phyloP scores from a whole-genome alignment of 441 rosid species.

The Jatropha podagrica region DNA sequence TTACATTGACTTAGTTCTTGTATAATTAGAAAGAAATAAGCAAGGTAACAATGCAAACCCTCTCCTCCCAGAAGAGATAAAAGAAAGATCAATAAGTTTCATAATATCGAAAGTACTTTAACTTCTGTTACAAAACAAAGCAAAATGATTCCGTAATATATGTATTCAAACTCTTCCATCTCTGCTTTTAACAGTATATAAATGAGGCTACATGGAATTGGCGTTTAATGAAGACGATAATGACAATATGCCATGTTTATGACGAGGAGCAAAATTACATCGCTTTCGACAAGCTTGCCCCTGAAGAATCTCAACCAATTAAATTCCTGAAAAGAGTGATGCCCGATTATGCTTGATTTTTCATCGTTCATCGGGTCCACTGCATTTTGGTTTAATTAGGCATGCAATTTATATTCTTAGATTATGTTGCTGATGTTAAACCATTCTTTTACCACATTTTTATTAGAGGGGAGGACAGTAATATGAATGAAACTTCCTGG shows the following conservation, averaged over 20 bases:
- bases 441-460: slow-evolving; percentile 12
- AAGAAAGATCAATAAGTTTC: not conserved
- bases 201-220: slow-evolving; percentile 88
- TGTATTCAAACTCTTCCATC: not conserved
- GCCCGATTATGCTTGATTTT: slow-evolving; percentile 64
- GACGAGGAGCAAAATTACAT: slow-evolving; percentile 62
- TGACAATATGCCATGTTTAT: slow-evolving; percentile 83
- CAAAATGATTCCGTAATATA: not conserved
- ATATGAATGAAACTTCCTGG: slow-evolving; percentile 32
- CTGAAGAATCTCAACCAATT: slow-evolving; percentile 67
- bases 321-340: slow-evolving; percentile 71
- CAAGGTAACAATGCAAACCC: not conserved
- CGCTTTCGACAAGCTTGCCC: slow-evolving; percentile 68
- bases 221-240: slow-evolving; percentile 87
- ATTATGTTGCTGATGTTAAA: slow-evolving; percentile 5
- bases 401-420: slow-evolving; percentile 20
- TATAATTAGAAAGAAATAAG: not conserved
- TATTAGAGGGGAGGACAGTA: not conserved
- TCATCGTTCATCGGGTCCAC: slow-evolving; percentile 11
- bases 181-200: slow-evolving; percentile 52
- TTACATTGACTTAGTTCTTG: not conserved
- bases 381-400: slow-evolving; percentile 21
- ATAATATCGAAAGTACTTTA: not conserved
- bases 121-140: not conserved
- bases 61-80: not conserved